Percentiles rank a stretch among this genome's conserved stretches.
These are phyloP conservation scores for Lentinus brumalis DNA, from an alignment of 768 basidiomycete species.

Conservation along the genomic window DNA sequence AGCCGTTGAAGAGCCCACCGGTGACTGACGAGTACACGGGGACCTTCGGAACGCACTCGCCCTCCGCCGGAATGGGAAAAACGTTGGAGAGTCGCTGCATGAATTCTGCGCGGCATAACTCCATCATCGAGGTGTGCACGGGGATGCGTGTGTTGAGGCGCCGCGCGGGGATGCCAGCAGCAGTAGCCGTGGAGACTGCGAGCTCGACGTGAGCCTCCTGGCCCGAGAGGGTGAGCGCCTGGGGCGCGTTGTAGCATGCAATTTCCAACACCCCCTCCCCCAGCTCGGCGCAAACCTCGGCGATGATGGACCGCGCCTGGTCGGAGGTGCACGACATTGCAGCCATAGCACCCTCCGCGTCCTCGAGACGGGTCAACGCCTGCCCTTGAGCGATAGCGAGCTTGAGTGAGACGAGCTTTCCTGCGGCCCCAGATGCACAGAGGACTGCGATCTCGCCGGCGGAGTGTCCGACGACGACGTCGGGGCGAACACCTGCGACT, in stretches of 20 bases:
- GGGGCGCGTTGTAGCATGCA: conserved; percentile 43
- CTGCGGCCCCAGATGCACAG: conserved; percentile 46
- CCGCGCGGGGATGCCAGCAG: conserved; percentile 36
- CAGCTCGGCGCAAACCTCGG: conserved; percentile 13
- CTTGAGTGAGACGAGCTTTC: conserved; percentile 44
- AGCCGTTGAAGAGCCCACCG: conserved; percentile 24
- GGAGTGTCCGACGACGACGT: conserved; percentile 47
- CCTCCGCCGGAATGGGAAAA: conserved; percentile 30
- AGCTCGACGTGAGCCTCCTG: conserved; percentile 25
- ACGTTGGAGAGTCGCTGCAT: conserved; percentile 29
- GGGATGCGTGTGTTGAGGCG: conserved; percentile 40
- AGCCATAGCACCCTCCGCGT: conserved; percentile 44
- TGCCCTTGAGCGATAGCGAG: conserved; percentile 44
- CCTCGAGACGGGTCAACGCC: conserved; percentile 38
- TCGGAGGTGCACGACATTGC: conserved; percentile 39
- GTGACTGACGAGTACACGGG: conserved; percentile 42
- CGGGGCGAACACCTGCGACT: conserved; percentile 39
- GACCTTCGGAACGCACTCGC: conserved; percentile 31
- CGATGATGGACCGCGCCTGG: conserved; percentile 33
- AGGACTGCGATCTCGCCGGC: conserved; percentile 49
- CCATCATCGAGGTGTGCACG: conserved; percentile 44
- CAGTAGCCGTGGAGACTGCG: conserved; percentile 33
- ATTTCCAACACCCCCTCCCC: conserved; percentile 34
- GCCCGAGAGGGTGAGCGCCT: conserved; percentile 44
- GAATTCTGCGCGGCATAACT: conserved; percentile 36